Conservation (phyloP, 2,329 filamentous ascomycete species). For the Raffaelea albimanens region DNA sequence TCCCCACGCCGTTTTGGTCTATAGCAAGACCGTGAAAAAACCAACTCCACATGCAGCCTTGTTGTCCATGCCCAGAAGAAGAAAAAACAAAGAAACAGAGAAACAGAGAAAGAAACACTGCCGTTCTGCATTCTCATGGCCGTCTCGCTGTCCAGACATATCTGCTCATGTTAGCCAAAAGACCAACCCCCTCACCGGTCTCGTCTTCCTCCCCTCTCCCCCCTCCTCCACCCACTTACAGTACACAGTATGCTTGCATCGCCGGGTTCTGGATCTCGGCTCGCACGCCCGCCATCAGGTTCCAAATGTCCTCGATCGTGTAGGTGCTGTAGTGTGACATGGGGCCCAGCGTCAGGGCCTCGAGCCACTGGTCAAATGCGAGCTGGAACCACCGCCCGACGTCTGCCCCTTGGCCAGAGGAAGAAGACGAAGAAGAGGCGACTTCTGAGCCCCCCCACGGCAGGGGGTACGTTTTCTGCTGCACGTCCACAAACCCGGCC, state of each 20-base stretch:
- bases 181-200: not conserved
- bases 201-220: not conserved
- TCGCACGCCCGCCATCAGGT: conserved; percentile 53
- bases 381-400: conserved; percentile 80
- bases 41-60: too few species aligned
- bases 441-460: too few species aligned
- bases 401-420: conserved; percentile 40
- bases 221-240: conserved; percentile 46
- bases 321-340: conserved; percentile 57
- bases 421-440: too few species aligned
- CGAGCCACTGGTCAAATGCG: conserved; percentile 61
- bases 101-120: not conserved
- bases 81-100: not conserved
- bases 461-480: conserved; percentile 57
- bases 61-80: not conserved
- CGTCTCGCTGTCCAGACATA: conserved; percentile 21
- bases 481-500: conserved; percentile 73
- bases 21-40: too few species aligned
- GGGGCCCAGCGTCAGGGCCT: conserved; percentile 64
- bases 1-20: too few species aligned
- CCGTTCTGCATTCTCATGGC: not conserved
- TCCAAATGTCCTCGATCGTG: conserved; percentile 51
- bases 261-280: conserved; percentile 48
- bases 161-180: conserved; percentile 12
- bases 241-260: conserved; percentile 62